Conservation (phyloP, 305 asterid species). For the Vinca major region DNA sequence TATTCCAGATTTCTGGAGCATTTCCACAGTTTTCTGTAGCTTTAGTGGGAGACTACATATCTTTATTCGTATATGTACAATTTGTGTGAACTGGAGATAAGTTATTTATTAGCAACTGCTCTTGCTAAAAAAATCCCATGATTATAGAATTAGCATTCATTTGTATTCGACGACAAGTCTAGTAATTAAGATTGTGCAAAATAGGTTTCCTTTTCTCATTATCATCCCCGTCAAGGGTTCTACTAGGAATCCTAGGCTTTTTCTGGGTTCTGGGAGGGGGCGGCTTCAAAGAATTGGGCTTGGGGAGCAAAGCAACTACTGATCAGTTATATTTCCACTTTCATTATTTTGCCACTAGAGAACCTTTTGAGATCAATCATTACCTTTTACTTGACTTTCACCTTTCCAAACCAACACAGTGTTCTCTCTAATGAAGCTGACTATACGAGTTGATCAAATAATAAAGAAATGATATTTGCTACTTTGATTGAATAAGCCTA, state of each 20-base stretch:
- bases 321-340: not conserved
- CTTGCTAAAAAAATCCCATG: not conserved
- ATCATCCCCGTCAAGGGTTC: not conserved
- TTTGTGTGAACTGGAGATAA: not conserved
- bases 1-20: not conserved
- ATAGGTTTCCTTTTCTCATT: not conserved
- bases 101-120: not conserved
- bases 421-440: not conserved
- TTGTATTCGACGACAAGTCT: not conserved
- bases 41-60: not conserved
- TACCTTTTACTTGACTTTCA: not conserved
- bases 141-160: not conserved
- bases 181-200: not conserved
- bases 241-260: not conserved
- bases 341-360: not conserved
- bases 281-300: not conserved
- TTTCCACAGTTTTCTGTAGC: not conserved
- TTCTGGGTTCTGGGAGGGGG: not conserved
- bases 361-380: not conserved
- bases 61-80: not conserved
- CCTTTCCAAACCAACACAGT: not conserved
- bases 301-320: not conserved
- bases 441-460: not conserved
- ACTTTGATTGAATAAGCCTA: not conserved
- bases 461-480: not conserved